A percentile compares a stretch with the other conserved stretches of the same genome.
phyloP scores from a whole-genome alignment of 257 asterid species.

The Eucommia ulmoides region DNA sequence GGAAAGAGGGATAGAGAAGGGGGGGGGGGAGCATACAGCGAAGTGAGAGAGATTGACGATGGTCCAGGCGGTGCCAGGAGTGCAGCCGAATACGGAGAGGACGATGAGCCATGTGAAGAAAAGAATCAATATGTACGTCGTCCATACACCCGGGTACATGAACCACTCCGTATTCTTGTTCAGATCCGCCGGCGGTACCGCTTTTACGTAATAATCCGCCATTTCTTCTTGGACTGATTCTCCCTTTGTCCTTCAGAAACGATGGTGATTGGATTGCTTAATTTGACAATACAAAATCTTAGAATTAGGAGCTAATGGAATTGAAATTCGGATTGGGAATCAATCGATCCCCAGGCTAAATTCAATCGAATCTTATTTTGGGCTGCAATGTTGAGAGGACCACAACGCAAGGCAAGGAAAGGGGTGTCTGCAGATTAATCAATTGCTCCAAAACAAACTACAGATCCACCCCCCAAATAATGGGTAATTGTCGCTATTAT shows the following conservation, averaged over 20 bases:
- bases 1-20: background rate
- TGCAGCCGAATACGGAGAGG: slow-evolving; percentile 65
- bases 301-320: background rate
- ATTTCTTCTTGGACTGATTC: slow-evolving; percentile 15
- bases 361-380: no score
- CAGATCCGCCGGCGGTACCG: slow-evolving; percentile 80
- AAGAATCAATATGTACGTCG: slow-evolving; percentile 68
- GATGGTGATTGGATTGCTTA: background rate
- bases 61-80: slow-evolving; percentile 96
- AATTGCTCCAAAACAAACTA: no score
- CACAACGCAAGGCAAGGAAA: no score
- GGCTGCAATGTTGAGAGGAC: no score
- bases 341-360: no score
- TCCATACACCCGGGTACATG: slow-evolving; percentile 95
- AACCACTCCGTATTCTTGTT: slow-evolving; percentile 96
- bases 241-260: background rate
- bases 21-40: slow-evolving; percentile 20
- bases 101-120: slow-evolving; percentile 80
- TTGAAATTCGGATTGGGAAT: no score
- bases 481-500: no score
- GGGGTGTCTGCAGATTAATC: no score
- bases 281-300: background rate
- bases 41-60: slow-evolving; percentile 74
- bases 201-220: slow-evolving; percentile 73
- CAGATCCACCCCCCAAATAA: no score